These are phyloP conservation scores for Uronychia setigera DNA, from an alignment of 73 alveolate genomes.

Conservation along the genomic window DNA sequence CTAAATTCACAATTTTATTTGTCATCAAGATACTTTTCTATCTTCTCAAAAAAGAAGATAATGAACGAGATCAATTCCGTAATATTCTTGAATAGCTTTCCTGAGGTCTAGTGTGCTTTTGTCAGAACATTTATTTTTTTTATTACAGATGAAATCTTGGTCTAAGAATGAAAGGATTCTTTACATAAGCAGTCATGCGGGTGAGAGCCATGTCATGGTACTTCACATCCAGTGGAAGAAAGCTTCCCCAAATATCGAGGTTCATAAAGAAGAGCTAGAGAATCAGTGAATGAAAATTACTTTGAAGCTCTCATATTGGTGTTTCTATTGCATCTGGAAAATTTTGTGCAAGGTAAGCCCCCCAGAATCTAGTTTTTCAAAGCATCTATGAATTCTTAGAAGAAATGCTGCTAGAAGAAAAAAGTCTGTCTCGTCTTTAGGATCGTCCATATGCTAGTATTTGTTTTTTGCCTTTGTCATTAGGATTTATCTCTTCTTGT, in stretches of 20 bases:
- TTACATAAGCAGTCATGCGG: conserved; percentile 37
- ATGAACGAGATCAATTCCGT: neutral
- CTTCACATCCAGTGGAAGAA: conserved; percentile 34
- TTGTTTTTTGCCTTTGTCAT: neutral
- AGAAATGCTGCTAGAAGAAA: neutral
- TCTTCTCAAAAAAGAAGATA: neutral
- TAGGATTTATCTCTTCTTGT: neutral
- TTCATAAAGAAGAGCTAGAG: conserved; percentile 35
- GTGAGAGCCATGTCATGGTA: conserved; percentile 47
- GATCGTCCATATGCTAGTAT: neutral
- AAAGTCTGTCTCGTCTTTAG: neutral
- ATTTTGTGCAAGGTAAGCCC: conserved; percentile 18
- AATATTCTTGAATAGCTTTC: neutral
- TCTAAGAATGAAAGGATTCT: neutral
- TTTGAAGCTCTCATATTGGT: neutral
- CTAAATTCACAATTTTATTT: too few relatives aligned
- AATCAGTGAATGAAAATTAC: neutral
- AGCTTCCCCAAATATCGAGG: conserved; percentile 65
- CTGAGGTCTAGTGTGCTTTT: neutral
- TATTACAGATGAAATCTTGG: neutral
- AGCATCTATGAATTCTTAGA: neutral
- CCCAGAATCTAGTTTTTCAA: conserved; percentile 12
- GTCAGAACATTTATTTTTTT: neutral
- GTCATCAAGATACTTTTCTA: neutral
- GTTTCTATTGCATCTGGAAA: neutral